Conservation (phyloP, 225 moss, liverwort and hornwort species). For the Takakia lepidozioides region DNA sequence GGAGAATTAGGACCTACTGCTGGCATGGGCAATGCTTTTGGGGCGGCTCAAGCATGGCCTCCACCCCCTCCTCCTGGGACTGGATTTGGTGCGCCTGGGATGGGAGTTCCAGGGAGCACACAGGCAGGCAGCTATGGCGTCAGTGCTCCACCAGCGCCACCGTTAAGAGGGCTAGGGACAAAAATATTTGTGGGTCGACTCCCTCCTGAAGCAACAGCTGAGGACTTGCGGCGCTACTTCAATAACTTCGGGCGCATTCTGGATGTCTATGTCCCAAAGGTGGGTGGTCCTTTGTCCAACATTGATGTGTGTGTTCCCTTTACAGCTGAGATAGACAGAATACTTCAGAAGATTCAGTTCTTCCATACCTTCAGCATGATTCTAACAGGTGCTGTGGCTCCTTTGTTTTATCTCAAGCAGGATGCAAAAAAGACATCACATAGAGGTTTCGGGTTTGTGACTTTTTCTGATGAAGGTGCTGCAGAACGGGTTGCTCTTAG, state of each 20-base stretch:
- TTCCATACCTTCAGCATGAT: too few species aligned
- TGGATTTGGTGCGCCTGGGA: constrained; percentile 69
- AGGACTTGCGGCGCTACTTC: constrained; percentile 91
- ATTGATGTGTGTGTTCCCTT: too few species aligned
- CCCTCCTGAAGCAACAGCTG: constrained; percentile 89
- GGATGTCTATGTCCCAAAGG: constrained; percentile 97
- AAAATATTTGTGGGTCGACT: constrained; percentile 92
- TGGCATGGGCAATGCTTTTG: constrained; percentile 73
- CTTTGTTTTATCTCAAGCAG: constrained; percentile 28
- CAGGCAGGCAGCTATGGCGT: constrained; percentile 57
- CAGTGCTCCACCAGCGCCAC: constrained; percentile 43
- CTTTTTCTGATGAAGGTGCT: constrained; percentile 95
- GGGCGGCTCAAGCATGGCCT: constrained; percentile 75
- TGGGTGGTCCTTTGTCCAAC: constrained; percentile 15
- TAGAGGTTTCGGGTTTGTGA: constrained; percentile 93
- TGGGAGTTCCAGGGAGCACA: constrained; percentile 68
- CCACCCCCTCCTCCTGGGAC: constrained; percentile 60
- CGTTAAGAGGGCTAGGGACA: constrained; percentile 79
- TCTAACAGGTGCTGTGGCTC: too few species aligned
- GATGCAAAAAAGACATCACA: constrained; percentile 98
- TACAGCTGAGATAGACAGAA: too few species aligned
- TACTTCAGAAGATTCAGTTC: too few species aligned
- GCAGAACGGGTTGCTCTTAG: constrained; percentile 87
- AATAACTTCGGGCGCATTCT: constrained; percentile 95
- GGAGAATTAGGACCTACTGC: constrained; percentile 66